Evolutionary conservation across 768 basidiomycete genomes (phyloP).

Genomic region (Hebeloma cylindrosporum): DNA sequence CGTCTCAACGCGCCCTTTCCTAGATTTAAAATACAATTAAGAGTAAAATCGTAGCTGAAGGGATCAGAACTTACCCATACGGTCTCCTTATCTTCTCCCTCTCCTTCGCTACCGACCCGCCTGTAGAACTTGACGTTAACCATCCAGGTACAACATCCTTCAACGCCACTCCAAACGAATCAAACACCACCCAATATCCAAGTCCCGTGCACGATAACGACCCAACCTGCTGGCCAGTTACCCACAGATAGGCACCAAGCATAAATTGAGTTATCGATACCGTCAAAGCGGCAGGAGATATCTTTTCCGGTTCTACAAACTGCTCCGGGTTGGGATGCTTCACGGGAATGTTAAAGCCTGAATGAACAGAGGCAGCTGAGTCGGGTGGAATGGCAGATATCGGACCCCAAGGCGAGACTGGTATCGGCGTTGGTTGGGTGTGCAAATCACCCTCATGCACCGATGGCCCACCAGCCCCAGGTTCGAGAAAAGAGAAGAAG

Average conservation of each 20-base stretch:
- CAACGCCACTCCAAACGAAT: slow-evolving; percentile 77
- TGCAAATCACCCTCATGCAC: slow-evolving; percentile 40
- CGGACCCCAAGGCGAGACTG: slow-evolving; percentile 68
- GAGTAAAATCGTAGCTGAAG: slow-evolving; percentile 1
- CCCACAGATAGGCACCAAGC: slow-evolving; percentile 81
- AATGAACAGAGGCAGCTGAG: slow-evolving; percentile 19
- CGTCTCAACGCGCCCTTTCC: slow-evolving; percentile 67
- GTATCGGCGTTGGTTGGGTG: slow-evolving; percentile 58
- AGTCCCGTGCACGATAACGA: slow-evolving; percentile 87
- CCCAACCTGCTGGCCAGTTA: slow-evolving; percentile 83
- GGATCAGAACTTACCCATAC: slow-evolving; percentile 32
- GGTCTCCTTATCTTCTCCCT: slow-evolving; percentile 61
- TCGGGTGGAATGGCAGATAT: slow-evolving; percentile 41
- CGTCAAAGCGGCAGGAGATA: slow-evolving; percentile 24
- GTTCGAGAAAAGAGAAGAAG: slow-evolving; percentile 94
- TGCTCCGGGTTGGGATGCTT: too few relatives aligned
- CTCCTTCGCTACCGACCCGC: slow-evolving; percentile 25
- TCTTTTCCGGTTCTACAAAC: too few relatives aligned
- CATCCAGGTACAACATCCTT: slow-evolving; percentile 46
- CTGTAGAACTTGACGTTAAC: slow-evolving; percentile 28
- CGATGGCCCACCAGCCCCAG: slow-evolving; percentile 38
- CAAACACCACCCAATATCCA: slow-evolving; percentile 97
- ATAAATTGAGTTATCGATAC: slow-evolving; percentile 49
- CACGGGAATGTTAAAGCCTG: slow-evolving; percentile 15
- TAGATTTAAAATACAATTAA: slow-evolving; percentile 25